phyloP scores from a whole-genome alignment of 2,329 filamentous ascomycete species.

The Penicillium sp. region DNA sequence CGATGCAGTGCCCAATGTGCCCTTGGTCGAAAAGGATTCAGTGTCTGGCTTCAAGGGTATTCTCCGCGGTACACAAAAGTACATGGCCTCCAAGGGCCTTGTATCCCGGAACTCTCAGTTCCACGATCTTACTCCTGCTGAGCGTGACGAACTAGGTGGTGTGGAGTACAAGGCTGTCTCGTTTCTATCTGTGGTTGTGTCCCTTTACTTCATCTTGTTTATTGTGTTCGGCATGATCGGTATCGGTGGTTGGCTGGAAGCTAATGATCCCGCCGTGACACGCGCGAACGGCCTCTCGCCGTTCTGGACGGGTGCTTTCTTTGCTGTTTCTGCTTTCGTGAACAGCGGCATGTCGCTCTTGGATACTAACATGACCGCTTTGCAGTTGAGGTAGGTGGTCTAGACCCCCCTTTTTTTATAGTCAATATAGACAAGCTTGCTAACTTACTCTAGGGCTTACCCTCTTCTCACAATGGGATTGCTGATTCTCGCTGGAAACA shows the following conservation, averaged over 20 bases:
- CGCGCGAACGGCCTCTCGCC: conserved; percentile 49
- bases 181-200: conserved; percentile 37
- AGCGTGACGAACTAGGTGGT: conserved; percentile 43
- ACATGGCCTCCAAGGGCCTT: conserved; percentile 30
- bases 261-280: conserved; percentile 42
- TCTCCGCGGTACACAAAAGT: conserved; percentile 29
- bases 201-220: conserved; percentile 48
- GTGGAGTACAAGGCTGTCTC: conserved; percentile 44
- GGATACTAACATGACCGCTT: conserved; percentile 52
- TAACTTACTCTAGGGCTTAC: conserved; percentile 32
- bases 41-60: conserved; percentile 24
- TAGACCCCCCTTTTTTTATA: not conserved
- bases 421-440: not conserved
- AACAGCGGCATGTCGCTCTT: conserved; percentile 55
- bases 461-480: conserved; percentile 51
- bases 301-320: conserved; percentile 50
- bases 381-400: conserved; percentile 34
- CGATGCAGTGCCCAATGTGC: conserved; percentile 23
- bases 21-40: conserved; percentile 17
- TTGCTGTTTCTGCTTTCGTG: conserved; percentile 54
- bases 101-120: conserved; percentile 51
- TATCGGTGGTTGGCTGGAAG: conserved; percentile 47
- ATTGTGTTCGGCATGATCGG: conserved; percentile 47
- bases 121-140: conserved; percentile 44
- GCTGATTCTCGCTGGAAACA: conserved; percentile 64